A percentile compares a stretch with the other conserved stretches of the same genome.
phyloP scores from a whole-genome alignment of 2,329 filamentous ascomycete genomes.

The Fusarium sp. region DNA sequence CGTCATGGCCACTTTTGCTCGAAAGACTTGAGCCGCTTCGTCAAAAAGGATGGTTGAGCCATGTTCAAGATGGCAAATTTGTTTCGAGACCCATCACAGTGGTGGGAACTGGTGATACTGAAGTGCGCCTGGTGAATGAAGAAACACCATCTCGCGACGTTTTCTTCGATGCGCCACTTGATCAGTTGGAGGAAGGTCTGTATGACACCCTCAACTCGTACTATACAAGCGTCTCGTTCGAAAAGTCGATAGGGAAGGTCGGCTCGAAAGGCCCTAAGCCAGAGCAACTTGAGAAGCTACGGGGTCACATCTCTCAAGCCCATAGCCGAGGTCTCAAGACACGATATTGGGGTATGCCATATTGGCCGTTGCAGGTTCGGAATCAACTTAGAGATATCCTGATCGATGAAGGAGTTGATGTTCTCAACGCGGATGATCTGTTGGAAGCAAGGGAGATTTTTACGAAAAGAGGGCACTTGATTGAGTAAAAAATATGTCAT shows the following conservation, averaged over 20 bases:
- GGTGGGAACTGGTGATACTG: constrained; percentile 71
- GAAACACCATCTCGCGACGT: constrained; percentile 61
- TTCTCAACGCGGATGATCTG: constrained; percentile 73
- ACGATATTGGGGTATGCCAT: constrained; percentile 71
- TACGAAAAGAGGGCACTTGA: constrained; percentile 1
- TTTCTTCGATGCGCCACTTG: constrained; percentile 75
- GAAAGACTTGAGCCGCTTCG: constrained; percentile 67
- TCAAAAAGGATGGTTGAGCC: constrained; percentile 67
- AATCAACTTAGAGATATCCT: constrained; percentile 69
- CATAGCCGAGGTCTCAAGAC: constrained; percentile 66
- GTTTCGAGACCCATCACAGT: constrained; percentile 72
- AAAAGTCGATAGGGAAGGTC: constrained; percentile 64
- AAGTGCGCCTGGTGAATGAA: constrained; percentile 33
- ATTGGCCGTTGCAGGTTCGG: constrained; percentile 66
- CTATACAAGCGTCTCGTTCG: constrained; percentile 74
- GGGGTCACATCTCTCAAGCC: constrained; percentile 62
- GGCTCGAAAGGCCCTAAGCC: constrained; percentile 59
- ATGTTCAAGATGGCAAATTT: constrained; percentile 63
- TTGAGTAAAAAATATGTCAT: constrained; percentile 2
- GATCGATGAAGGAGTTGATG: constrained; percentile 68
- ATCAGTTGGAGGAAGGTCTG: constrained; percentile 50
- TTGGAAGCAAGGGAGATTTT: constrained; percentile 50
- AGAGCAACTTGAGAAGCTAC: constrained; percentile 58
- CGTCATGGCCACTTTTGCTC: constrained; percentile 47
- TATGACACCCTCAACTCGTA: constrained; percentile 71